These are phyloP conservation scores for Ceratocystiopsis sp. DNA, from an alignment of 2,329 filamentous ascomycete genomes.

Conservation along the genomic window DNA sequence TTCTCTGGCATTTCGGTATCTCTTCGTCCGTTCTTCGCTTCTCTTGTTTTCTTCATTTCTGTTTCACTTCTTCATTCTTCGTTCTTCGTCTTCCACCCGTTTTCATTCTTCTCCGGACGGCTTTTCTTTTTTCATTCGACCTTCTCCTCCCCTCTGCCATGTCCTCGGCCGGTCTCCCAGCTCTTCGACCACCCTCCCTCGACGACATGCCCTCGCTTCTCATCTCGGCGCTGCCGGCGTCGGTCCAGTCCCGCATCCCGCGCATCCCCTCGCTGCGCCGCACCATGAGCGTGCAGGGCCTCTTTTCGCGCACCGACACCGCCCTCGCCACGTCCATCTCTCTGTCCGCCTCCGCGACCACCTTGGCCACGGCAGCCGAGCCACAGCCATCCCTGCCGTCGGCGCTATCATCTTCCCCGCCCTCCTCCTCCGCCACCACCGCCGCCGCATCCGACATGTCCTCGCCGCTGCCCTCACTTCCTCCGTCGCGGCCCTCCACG, in stretches of 20 bases:
- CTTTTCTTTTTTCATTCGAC: neutral
- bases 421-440: neutral
- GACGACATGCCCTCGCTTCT: constrained; percentile 8
- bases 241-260: constrained; percentile 11
- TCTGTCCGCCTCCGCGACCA: constrained; percentile 2
- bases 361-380: neutral
- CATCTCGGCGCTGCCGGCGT: constrained; percentile 10
- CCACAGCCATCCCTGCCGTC: constrained; percentile 1
- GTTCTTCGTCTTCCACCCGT: too few species aligned
- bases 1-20: too few species aligned
- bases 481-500: constrained; percentile 3
- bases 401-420: neutral
- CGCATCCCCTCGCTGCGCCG: constrained; percentile 8
- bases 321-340: neutral
- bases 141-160: neutral
- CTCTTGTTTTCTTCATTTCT: too few species aligned
- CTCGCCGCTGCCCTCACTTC: constrained; percentile 4
- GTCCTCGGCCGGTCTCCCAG: too few species aligned
- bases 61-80: too few species aligned
- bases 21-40: too few species aligned
- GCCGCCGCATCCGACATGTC: neutral
- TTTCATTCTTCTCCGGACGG: too few species aligned
- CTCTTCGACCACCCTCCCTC: neutral
- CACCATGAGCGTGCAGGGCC: constrained; percentile 3
- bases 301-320: neutral